These are phyloP conservation scores for Jaltomata sinuosa DNA, from an alignment of 257 asterid genomes.

Conservation along the genomic window DNA sequence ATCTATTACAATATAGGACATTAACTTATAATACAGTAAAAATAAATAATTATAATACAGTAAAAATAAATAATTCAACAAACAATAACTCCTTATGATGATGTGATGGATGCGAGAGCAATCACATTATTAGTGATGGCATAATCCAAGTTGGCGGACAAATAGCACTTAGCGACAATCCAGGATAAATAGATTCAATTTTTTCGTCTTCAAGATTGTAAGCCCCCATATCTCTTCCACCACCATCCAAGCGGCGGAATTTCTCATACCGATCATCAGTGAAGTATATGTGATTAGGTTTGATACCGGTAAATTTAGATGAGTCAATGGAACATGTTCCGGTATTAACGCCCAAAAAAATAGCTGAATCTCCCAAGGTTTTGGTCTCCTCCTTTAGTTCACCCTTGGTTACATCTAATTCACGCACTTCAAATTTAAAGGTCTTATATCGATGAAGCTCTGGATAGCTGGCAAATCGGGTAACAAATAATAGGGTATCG, in stretches of 20 bases:
- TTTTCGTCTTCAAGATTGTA: not conserved
- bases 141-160: not conserved
- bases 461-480: not conserved
- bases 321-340: not conserved
- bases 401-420: not conserved
- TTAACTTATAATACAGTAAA: no score
- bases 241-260: no score
- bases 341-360: not conserved
- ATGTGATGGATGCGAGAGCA: no score
- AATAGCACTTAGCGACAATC: no score
- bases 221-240: not conserved
- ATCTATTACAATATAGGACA: no score
- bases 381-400: not conserved
- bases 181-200: not conserved
- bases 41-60: no score
- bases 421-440: not conserved
- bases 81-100: no score
- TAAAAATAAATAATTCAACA: no score
- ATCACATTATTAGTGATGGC: not conserved
- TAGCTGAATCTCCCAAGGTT: not conserved
- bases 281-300: not conserved
- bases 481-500: not conserved
- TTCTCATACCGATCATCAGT: not conserved
- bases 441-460: not conserved
- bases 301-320: not conserved